phyloP scores from a whole-genome alignment of 257 asterid species.

The Paraleonurus japonicus region DNA sequence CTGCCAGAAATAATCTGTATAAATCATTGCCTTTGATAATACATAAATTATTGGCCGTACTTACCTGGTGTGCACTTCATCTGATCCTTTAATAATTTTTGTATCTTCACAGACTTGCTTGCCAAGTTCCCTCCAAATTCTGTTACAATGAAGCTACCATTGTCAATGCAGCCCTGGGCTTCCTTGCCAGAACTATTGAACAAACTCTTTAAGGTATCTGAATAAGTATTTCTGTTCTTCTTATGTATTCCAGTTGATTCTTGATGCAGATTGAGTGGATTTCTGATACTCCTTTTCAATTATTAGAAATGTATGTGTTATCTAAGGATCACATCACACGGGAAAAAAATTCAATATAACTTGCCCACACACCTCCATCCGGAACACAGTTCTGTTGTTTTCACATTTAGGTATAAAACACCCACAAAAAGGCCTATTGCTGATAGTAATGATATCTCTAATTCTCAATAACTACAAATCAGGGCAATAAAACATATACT shows the following conservation, averaged over 20 bases:
- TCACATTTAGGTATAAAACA: neutral
- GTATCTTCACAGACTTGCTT: constrained; percentile 64
- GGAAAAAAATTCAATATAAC: constrained; percentile 14
- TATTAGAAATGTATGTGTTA: neutral
- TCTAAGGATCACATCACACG: neutral
- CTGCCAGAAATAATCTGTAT: constrained; percentile 25
- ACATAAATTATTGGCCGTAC: neutral
- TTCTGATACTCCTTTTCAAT: neutral
- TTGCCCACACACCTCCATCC: neutral
- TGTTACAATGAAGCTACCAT: constrained; percentile 78
- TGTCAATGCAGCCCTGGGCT: constrained; percentile 80
- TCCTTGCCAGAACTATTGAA: constrained; percentile 78
- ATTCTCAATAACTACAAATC: neutral
- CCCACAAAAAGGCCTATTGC: neutral
- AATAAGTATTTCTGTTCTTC: constrained; percentile 16
- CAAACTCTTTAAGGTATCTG: constrained; percentile 88
- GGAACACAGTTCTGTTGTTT: constrained; percentile 1
- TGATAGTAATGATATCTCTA: neutral
- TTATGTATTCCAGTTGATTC: constrained; percentile 9
- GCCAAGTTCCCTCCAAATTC: constrained; percentile 89
- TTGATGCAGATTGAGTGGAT: constrained; percentile 19
- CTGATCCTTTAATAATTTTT: constrained; percentile 22
- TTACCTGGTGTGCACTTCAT: constrained; percentile 9
- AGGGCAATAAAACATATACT: neutral
- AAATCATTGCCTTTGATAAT: constrained; percentile 9